Evolutionary conservation across 192 early-diverging fungal genomes (phyloP).

Genomic region (Mortierella alpina): DNA sequence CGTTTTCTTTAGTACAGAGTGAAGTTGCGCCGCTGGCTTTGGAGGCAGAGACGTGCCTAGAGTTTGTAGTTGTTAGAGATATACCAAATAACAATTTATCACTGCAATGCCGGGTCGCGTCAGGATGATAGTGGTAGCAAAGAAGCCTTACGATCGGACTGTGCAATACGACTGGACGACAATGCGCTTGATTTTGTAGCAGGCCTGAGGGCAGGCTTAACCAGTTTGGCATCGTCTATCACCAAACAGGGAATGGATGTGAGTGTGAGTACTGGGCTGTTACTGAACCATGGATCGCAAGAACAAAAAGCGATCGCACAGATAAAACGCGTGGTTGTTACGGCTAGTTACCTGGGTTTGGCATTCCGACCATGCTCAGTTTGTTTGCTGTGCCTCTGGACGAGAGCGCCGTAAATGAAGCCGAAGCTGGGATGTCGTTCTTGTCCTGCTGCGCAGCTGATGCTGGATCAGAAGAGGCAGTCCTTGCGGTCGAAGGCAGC

Average conservation of each 20-base stretch:
- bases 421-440: slow-evolving; percentile 17
- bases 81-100: background rate
- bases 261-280: no score
- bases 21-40: slow-evolving; percentile 13
- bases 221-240: slow-evolving; percentile 14
- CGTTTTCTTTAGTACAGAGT: slow-evolving; percentile 42
- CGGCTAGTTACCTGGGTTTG: slow-evolving; percentile 26
- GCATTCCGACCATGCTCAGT: background rate
- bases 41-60: slow-evolving; percentile 13
- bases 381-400: slow-evolving; percentile 10
- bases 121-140: no score
- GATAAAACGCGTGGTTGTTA: background rate
- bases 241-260: background rate
- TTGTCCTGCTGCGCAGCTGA: background rate
- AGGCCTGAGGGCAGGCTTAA: slow-evolving; percentile 7
- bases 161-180: background rate
- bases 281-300: no score
- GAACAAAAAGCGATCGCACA: background rate
- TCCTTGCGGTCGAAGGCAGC: no score
- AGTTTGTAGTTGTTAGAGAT: background rate
- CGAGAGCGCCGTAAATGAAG: slow-evolving; percentile 1
- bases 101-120: no score
- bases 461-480: no score
- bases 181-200: background rate
- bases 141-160: no score